Evolutionary conservation across 2,329 filamentous ascomycete genomes (phyloP).

Genomic region (Aulographum hederae): DNA sequence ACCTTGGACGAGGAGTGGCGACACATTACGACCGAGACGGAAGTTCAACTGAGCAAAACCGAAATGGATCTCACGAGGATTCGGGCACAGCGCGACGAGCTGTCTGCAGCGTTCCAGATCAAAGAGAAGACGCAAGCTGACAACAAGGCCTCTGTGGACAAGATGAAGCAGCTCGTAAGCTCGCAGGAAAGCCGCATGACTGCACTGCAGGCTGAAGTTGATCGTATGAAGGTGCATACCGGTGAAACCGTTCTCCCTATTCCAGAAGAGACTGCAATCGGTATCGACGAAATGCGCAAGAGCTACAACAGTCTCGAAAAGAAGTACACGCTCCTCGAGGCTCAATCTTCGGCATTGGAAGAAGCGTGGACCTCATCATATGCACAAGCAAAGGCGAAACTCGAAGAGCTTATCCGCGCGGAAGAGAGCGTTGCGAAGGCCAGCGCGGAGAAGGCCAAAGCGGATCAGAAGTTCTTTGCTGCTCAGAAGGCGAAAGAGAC

Average conservation of each 20-base stretch:
- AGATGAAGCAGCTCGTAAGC: conserved; percentile 62
- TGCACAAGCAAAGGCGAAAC: conserved; percentile 68
- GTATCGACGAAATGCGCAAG: conserved; percentile 51
- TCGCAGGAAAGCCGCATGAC: conserved; percentile 67
- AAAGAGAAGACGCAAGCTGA: conserved; percentile 66
- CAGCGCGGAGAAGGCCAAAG: conserved; percentile 80
- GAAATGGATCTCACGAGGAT: conserved; percentile 79
- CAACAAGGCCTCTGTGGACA: conserved; percentile 47
- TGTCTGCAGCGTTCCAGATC: conserved; percentile 63
- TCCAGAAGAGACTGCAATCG: conserved; percentile 21
- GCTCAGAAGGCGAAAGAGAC: conserved; percentile 88
- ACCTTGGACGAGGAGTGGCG: conserved; percentile 71
- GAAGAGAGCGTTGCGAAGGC: conserved; percentile 64
- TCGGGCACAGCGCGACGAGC: conserved; percentile 66
- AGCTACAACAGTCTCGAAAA: conserved; percentile 60
- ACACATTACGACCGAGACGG: conserved; percentile 53
- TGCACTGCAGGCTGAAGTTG: conserved; percentile 66
- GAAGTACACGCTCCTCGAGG: conserved; percentile 69
- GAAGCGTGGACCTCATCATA: conserved; percentile 82
- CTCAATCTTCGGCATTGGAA: conserved; percentile 77
- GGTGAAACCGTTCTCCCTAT: conserved; percentile 20
- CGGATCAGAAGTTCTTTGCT: conserved; percentile 94
- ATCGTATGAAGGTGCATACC: conserved; percentile 43
- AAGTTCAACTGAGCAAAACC: conserved; percentile 60
- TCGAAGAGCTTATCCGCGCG: conserved; percentile 53